Conservation (phyloP, 371 early-diverging fungal species). For the Coemansia linderi region DNA sequence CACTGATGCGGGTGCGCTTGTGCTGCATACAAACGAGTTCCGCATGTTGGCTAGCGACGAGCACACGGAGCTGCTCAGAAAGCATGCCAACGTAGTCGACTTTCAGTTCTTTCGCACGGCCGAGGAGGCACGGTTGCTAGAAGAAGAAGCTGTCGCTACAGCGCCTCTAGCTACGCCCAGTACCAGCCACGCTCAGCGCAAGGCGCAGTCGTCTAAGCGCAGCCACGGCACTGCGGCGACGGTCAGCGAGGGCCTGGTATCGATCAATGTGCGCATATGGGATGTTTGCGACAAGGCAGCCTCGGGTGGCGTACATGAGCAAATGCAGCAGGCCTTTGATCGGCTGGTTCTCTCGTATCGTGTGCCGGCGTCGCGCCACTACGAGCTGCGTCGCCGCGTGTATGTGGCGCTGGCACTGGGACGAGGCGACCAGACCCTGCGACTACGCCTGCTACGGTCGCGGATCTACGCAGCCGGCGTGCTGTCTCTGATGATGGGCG, state of each 20-base stretch:
- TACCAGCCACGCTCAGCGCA: conserved; percentile 16
- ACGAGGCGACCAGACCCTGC: conserved; percentile 49
- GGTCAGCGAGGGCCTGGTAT: conserved; percentile 46
- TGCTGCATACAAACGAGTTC: conserved; percentile 52
- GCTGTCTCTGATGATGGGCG: conserved; percentile 61
- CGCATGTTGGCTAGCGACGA: conserved; percentile 32
- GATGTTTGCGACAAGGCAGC: conserved; percentile 18
- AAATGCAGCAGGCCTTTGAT: conserved; percentile 55
- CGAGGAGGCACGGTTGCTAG: conserved; percentile 47
- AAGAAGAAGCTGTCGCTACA: conserved; percentile 9
- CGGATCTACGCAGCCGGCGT: conserved; percentile 80
- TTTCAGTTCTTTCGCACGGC: conserved; percentile 55
- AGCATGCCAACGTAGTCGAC: conserved; percentile 27
- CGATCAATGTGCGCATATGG: conserved; percentile 33
- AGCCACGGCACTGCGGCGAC: conserved; percentile 6
- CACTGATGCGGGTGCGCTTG: background rate
- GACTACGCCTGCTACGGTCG: conserved; percentile 66
- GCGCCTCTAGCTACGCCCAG: conserved; percentile 1
- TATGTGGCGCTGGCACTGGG: conserved; percentile 69
- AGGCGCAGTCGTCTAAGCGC: conserved; percentile 23
- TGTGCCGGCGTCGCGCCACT: conserved; percentile 77
- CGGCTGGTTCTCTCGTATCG: conserved; percentile 63
- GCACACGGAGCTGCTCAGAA: conserved; percentile 14
- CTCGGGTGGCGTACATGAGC: conserved; percentile 8
- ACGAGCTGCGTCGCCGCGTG: conserved; percentile 76